Conservation (phyloP, 23 red algal species). For the Cyanidium caldarium region DNA sequence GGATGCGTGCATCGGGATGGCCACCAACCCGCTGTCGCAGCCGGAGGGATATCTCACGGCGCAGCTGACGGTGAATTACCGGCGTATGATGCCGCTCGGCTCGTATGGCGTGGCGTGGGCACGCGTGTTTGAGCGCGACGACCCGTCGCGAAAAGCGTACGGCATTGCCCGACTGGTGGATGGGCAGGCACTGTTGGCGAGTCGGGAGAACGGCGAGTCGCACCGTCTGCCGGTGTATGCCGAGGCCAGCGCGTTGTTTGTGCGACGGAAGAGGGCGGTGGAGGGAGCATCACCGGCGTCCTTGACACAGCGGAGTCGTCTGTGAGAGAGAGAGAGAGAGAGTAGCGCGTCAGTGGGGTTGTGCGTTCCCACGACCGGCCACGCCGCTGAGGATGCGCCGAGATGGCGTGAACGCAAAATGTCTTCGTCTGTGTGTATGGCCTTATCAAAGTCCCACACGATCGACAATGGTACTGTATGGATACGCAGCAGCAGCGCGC, state of each 20-base stretch:
- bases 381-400: no score
- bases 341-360: no score
- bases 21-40: not conserved
- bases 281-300: no score
- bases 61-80: not conserved
- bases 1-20: constrained; percentile 1
- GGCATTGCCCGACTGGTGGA: constrained; percentile 4
- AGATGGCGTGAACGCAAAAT: no score
- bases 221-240: not conserved
- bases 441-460: no score
- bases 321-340: no score
- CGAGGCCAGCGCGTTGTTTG: not conserved
- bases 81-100: not conserved
- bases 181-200: not conserved
- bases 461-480: no score
- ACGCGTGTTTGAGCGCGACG: not conserved
- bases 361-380: no score
- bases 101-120: not conserved
- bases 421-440: no score
- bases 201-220: not conserved
- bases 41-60: constrained; percentile 3
- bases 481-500: no score
- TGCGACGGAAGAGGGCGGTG: no score
- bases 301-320: no score
- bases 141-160: not conserved